phyloP scores from a whole-genome alignment of 352 stramenopile genomes.

The Phytophthora lateralis region DNA sequence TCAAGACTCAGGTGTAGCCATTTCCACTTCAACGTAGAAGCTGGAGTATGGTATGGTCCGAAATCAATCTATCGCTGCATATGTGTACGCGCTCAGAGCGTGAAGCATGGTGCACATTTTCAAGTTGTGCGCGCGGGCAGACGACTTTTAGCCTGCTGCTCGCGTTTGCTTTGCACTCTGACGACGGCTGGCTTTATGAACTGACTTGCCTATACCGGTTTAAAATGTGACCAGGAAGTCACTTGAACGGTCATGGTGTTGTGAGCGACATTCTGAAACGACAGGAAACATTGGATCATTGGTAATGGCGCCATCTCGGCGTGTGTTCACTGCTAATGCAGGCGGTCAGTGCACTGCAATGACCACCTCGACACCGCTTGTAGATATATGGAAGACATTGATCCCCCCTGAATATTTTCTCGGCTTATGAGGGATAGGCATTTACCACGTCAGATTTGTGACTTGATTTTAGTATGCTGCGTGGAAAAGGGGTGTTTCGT shows the following conservation, averaged over 20 bases:
- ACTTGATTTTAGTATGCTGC: constrained; percentile 18
- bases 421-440: constrained; percentile 20
- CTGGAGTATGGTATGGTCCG: background rate
- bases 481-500: constrained; percentile 11
- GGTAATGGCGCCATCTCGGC: constrained; percentile 1
- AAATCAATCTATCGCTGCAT: constrained; percentile 13
- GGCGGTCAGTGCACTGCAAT: background rate
- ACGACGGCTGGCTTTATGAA: constrained; percentile 19
- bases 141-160: constrained; percentile 17
- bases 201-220: constrained; percentile 29
- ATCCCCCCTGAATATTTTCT: background rate
- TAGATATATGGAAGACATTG: background rate
- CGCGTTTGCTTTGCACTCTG: constrained; percentile 15
- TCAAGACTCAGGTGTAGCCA: constrained; percentile 14
- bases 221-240: constrained; percentile 17
- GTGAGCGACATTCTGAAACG: constrained; percentile 15
- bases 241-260: constrained; percentile 17
- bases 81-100: constrained; percentile 28
- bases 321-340: background rate
- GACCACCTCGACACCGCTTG: background rate
- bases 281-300: constrained; percentile 8
- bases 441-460: constrained; percentile 1
- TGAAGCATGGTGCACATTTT: constrained; percentile 12
- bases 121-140: background rate
- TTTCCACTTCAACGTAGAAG: constrained; percentile 8